Evolutionary conservation across 2,329 filamentous ascomycete genomes (phyloP), one percentile per base, ranked within the genome.

Genomic region (Xylariaceae sp.): DNA sequence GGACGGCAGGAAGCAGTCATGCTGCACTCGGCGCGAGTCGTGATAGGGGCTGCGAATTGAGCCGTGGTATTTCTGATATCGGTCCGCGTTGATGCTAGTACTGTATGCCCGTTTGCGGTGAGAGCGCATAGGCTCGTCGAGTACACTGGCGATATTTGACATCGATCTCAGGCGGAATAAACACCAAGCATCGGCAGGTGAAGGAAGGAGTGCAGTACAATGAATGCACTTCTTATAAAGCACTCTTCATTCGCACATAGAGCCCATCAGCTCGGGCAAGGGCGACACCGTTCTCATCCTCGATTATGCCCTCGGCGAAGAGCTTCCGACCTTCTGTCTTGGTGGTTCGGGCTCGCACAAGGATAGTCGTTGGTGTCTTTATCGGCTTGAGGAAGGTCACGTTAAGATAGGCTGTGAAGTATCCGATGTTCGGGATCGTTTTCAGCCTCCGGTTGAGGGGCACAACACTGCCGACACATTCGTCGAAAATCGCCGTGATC

Each of bases 401-500:
- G 55, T 84, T 84, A 55, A 88, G 69, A 68, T 82, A 80, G 4
- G 75, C 81, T 9, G 82, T 84, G 67, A 81, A 75, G 13, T 74
- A 71, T 13, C 69, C 53, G 1, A 58, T 51, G 2, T 61, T 47
- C 4, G 65, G 59, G 5, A 69, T 59, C 3, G 54, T 37, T n/a
- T 58, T 57, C 2, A 64, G 61, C 34, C 60, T 53, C 39, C 60
- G 57, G 62, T 82, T 81, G 34, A 77, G 65, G 2, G 73, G 73
- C 8, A 82, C 72, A 15, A 84, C 62, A 4, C 79, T 72, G 0
- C 83, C 82, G 68, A 82, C 79, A 4, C 75, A 71, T 67, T 88
- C 84, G 66, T 88, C 84, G 18, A 88, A 69, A n/a, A 87, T 68
- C 0, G 80, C 77, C 7, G 78, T 77, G 5, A 82, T 76, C 35